Conservation (phyloP, 140 eudicot genomes). For the Oenanthe javanica region DNA sequence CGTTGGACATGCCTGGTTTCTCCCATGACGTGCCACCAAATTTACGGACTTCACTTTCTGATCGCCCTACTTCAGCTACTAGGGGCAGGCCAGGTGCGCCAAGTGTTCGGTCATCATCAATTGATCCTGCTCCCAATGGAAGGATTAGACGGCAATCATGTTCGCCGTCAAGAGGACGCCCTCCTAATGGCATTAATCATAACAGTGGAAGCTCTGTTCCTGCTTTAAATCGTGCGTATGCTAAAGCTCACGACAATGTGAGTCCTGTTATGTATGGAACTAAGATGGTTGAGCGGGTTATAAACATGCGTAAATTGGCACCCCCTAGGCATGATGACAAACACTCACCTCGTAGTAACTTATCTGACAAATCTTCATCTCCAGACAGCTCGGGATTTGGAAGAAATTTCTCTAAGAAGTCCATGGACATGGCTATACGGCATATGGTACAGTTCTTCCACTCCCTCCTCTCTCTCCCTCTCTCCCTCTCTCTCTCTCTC, state of each 20-base stretch:
- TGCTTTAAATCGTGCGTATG: slow-evolving; percentile 65
- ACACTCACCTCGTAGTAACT: slow-evolving; percentile 79
- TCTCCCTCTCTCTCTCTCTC: neutral
- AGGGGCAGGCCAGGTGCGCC: slow-evolving; percentile 91
- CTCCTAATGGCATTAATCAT: slow-evolving; percentile 53
- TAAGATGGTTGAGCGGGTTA: slow-evolving; percentile 90
- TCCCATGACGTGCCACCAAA: slow-evolving; percentile 91
- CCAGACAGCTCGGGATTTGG: slow-evolving; percentile 96
- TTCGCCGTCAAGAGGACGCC: slow-evolving; percentile 91
- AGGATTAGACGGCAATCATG: slow-evolving; percentile 87
- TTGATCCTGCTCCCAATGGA: slow-evolving; percentile 67
- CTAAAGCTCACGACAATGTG: slow-evolving; percentile 70
- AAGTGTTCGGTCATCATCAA: slow-evolving; percentile 65
- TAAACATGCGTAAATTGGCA: slow-evolving; percentile 81
- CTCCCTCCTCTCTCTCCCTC: slow-evolving; percentile 11
- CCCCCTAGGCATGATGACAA: slow-evolving; percentile 91
- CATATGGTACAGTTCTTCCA: slow-evolving; percentile 64
- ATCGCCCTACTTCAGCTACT: slow-evolving; percentile 72
- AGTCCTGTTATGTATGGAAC: slow-evolving; percentile 84
- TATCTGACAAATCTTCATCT: slow-evolving; percentile 74
- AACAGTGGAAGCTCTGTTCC: slow-evolving; percentile 90
- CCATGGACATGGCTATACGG: slow-evolving; percentile 96
- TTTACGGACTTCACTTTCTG: slow-evolving; percentile 72
- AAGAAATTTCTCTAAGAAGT: slow-evolving; percentile 79
- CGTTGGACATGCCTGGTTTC: slow-evolving; percentile 94